Evolutionary conservation across 176 grass and related monocot genomes (phyloP), one percentile per base, ranked within the genome.

Genomic region (Coix lacrymajobi): DNA sequence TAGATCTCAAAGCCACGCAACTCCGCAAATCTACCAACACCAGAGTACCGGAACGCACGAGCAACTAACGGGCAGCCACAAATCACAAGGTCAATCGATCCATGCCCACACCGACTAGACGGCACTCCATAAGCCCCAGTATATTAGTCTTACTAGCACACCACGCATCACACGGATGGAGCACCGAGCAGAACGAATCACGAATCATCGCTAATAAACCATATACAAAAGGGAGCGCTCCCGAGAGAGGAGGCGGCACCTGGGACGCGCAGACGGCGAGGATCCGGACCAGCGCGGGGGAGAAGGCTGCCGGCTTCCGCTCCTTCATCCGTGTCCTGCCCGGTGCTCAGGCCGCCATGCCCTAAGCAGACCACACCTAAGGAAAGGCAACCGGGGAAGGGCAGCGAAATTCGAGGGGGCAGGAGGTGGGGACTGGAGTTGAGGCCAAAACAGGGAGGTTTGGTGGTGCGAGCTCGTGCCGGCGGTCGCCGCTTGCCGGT

Each of bases 251-350:
- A 43, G 8, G 12, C 19, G 40, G 80, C 28, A 94, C 92, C 92
- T 91, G 92, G 81, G 86, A 83, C 32, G 83, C 73, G 73, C 92
- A 94, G 40, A 76, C 52, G 34, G 87, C 36, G 69, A 93, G 84
- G 76, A 93, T 80, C 44, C 91, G 84, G 40, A 32, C 57, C n/a
- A 84, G n/a, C 38, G 69, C 66, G 52, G 80, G 41, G 79, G 76
- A 46, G 46, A 49, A 81, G 5, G 48, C 64, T 64, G 78, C 77
- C 51, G 62, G 81, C 65, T 77, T 93, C 48, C 81, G 78, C 66
- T 93, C 91, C 77, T 93, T 90, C 84, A 90, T 93, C 63, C 79
- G 80, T 40, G 5, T 19, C 66, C 75, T 13, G 43, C 79, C 83
- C 51, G 81, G 78, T 72, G 11, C 41, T 88, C 86, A 88, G 16